Evolutionary conservation across 2,329 filamentous ascomycete genomes (phyloP).

Genomic region (Byssothecium circinans): DNA sequence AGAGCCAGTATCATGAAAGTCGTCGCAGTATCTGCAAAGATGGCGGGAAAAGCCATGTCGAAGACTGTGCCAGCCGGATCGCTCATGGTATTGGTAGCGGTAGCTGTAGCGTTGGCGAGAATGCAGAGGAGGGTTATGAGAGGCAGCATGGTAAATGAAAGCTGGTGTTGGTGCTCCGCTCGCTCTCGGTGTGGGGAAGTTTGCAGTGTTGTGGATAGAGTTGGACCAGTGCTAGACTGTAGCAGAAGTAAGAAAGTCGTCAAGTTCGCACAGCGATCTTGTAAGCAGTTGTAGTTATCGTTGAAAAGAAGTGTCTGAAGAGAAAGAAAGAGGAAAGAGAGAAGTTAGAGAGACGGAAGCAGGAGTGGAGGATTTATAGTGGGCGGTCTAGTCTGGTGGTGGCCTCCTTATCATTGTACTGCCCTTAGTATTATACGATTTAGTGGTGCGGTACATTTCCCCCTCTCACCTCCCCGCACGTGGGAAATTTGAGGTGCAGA

Average conservation of each 20-base stretch:
- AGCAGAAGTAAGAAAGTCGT: background rate
- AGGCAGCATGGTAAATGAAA: constrained; percentile 8
- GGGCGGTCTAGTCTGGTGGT: background rate
- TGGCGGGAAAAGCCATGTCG: background rate
- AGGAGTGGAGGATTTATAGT: background rate
- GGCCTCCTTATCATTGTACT: too few relatives aligned
- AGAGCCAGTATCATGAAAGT: background rate
- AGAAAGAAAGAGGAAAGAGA: background rate
- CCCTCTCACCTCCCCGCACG: too few relatives aligned
- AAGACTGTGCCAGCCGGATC: background rate
- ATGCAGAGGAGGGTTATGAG: background rate
- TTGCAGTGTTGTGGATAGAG: background rate
- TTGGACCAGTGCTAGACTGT: background rate
- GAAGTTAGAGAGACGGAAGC: background rate
- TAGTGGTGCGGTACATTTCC: too few relatives aligned
- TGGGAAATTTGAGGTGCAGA: too few relatives aligned
- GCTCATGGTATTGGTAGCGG: background rate
- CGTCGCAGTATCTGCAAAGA: background rate
- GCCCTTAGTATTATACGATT: too few relatives aligned
- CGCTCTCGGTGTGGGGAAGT: too few relatives aligned
- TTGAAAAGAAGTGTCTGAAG: background rate
- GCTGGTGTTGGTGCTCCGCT: background rate
- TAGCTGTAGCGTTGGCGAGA: background rate
- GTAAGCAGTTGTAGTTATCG: background rate
- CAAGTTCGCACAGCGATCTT: background rate